These are phyloP conservation scores for Lactarius hengduanensis DNA, from an alignment of 768 basidiomycete genomes.

Conservation along the genomic window DNA sequence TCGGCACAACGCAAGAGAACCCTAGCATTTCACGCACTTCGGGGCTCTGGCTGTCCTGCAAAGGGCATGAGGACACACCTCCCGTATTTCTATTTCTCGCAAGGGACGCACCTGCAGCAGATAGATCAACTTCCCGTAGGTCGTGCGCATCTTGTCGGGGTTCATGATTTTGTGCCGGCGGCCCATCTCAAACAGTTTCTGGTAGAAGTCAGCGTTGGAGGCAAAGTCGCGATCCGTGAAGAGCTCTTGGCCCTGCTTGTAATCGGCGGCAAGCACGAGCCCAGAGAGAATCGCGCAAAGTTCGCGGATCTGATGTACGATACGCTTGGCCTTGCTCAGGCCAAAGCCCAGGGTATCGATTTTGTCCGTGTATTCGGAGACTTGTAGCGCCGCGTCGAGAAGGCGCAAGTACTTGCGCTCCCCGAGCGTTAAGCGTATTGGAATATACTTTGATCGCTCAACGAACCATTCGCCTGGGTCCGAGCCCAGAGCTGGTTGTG, in stretches of 20 bases:
- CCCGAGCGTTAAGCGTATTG: conserved; percentile 65
- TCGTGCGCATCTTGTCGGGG: conserved; percentile 87
- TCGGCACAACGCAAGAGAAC: conserved; percentile 76
- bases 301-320: conserved; percentile 83
- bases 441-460: conserved; percentile 78
- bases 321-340: conserved; percentile 80
- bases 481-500: conserved; percentile 58
- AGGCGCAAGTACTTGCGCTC: conserved; percentile 86
- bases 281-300: conserved; percentile 88
- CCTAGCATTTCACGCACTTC: conserved; percentile 78
- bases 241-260: conserved; percentile 84
- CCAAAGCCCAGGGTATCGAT: conserved; percentile 80
- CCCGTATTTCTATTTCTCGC: not conserved
- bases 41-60: conserved; percentile 77
- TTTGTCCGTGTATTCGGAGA: conserved; percentile 89
- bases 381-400: conserved; percentile 78
- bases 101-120: conserved; percentile 61
- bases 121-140: conserved; percentile 85
- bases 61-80: conserved; percentile 23
- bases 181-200: conserved; percentile 77
- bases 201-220: conserved; percentile 77
- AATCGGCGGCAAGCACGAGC: conserved; percentile 77
- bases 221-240: conserved; percentile 81
- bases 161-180: conserved; percentile 90
- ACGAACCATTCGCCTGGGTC: conserved; percentile 84